Base-by-base conservation (phyloP, 2,329 filamentous ascomycete genomes). In the Epichloe aotearoae region DNA sequence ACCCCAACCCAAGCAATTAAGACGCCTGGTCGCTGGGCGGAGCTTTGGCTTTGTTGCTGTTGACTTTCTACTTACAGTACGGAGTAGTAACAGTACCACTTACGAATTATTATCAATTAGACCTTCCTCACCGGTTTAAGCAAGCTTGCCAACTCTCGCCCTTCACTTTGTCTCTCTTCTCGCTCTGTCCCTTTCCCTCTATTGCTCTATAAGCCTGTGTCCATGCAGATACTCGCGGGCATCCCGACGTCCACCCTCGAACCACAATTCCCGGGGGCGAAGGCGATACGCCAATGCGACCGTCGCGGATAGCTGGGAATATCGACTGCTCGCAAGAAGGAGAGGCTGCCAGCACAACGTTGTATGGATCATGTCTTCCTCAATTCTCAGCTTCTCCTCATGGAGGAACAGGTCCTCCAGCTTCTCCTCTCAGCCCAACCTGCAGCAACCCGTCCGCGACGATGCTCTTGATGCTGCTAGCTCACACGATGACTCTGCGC, bases 361-460 rank as follows among this genome's bases (percentile, higher is more conserved):
- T 36, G 17, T 34, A 46, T 15, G 50, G 37, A 48, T 58, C 57
- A 77, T 77, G 74, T 73, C 74, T 46, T 70, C 67, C 54, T 68
- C 73, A 4, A 62, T 65, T 47, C 66, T 71, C 52, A 67, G 68
- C 56, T 75, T 76, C 62, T 68, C 72, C 37, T 66, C 73, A 10
- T 77, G 74, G 72, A 66, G 72, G 58, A 69, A 68, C 58, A 69
- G 67, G 50, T 64, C 66, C 19, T 61, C 66, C 61, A 66, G 69
- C 67, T 53, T 66, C 54, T 59, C 63, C 20, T 64, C 64, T 15
- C 61, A 66, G 40, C 58, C 58, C 36, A 63, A 64, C 46, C 57
- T 64, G 51, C 57, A 58, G 38, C 53, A 56, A 33, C 50, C 57
- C 23, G 52, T 56, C 45, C 54, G 52, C 40, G 61, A 60, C 37